Conservation (phyloP, 2,329 filamentous ascomycete genomes). For the Paecilomyces fulvus region DNA sequence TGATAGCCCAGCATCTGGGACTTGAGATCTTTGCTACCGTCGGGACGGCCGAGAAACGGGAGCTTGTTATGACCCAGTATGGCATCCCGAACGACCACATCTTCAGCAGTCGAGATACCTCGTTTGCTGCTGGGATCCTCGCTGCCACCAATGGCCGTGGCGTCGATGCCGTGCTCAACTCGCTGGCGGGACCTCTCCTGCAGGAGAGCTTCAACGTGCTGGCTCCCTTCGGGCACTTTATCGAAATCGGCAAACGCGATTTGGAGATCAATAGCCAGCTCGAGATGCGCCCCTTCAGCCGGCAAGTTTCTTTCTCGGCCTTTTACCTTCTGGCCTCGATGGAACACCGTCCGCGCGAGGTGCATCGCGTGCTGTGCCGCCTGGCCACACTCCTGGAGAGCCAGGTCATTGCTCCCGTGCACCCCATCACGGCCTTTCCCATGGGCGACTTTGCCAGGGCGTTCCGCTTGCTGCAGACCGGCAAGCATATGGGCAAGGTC, state of each 20-base stretch:
- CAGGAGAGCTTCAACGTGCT: conserved; percentile 4
- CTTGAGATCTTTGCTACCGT: neutral
- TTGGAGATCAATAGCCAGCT: conserved; percentile 10
- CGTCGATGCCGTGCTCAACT: conserved; percentile 8
- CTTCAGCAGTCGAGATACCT: conserved; percentile 1
- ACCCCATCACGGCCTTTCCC: neutral
- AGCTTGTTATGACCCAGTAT: conserved; percentile 6
- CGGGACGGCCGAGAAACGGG: neutral
- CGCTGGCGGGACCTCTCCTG: conserved; percentile 4
- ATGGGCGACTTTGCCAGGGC: neutral
- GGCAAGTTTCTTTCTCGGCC: neutral
- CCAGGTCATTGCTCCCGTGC: neutral
- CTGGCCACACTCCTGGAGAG: neutral
- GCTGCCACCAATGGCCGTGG: neutral
- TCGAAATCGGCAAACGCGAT: conserved; percentile 40
- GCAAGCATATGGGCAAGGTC: neutral
- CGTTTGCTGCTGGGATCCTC: neutral
- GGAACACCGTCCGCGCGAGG: neutral
- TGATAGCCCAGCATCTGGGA: neutral
- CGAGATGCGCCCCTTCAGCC: neutral
- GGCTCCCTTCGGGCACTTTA: conserved; percentile 31
- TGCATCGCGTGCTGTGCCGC: no score
- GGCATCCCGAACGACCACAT: conserved; percentile 5
- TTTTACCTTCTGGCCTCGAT: neutral
- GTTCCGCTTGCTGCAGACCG: neutral